Evolutionary conservation across 768 basidiomycete genomes (phyloP), one percentile per base, ranked within the genome.

Genomic region (Suillus hirtellus): DNA sequence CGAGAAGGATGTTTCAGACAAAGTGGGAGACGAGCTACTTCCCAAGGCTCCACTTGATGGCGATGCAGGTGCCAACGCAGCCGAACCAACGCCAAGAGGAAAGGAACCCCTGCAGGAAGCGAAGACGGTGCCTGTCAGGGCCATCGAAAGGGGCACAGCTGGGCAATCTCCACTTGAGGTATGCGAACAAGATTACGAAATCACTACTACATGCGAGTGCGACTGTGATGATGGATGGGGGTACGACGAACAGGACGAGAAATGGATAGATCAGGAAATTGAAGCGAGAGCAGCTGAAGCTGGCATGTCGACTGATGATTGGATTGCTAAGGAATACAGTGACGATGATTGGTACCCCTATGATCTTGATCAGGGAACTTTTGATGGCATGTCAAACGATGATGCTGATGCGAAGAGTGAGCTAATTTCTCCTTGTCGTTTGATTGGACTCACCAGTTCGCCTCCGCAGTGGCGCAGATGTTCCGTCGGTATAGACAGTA

Each of bases 341-440:
- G 6, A 17, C 8, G 7, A 49, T 49, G 49, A 4, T 8, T 49
- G 14, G 14, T 49, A 27, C 14, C 3, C 3, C 3, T 7, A 27
- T 31, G 27, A 17, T 17, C 4, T 40, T 40, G 38, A 27, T 42
- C 4, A 9, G 40, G 56, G 38, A 19, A 24, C 10, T 10, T 31
- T 19, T 11, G 56, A 58, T 42, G 56, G 40, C 24, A 31, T 58
- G 40, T 19, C 56, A 24, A 27, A 27, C 1, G 56, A 58, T 11
- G 56, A 58, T 1, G 56, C 56, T 42, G 11, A 58, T 42, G 56
- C 40, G 27, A 58, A 58, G 40, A 42, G 56, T 42, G 24, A 58
- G 56, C 40, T 7, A 19, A 5, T 42, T 58, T 42, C 10, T 27
- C 17, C 21, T 10, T 27, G 9, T 38, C 54, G 11, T 42, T 11